Evolutionary conservation across 176 grass and related monocot species (phyloP).

Genomic region (Chloris gayana): DNA sequence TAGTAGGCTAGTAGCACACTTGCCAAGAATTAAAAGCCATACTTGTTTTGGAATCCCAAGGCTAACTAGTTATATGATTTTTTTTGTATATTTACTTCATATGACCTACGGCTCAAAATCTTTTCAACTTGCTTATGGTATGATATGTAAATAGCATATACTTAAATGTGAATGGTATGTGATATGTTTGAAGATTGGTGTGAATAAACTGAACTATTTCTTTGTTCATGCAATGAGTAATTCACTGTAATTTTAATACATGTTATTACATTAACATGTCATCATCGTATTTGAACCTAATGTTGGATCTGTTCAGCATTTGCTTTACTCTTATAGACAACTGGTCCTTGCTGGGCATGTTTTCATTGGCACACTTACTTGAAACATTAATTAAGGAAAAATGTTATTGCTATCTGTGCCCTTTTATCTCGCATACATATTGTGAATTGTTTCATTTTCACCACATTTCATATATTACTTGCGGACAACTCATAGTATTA

Average conservation of each 20-base stretch:
- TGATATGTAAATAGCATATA: neutral
- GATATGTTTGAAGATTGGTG: neutral
- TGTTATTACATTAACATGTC: neutral
- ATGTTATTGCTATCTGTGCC: neutral
- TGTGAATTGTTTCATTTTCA: neutral
- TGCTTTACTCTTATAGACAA: neutral
- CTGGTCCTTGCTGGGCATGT: neutral
- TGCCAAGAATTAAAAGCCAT: slow-evolving; percentile 10
- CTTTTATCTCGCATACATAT: neutral
- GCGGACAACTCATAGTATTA: slow-evolving; percentile 1
- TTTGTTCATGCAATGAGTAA: slow-evolving; percentile 22
- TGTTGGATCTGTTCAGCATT: neutral
- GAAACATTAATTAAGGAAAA: slow-evolving; percentile 11
- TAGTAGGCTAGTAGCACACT: slow-evolving; percentile 3
- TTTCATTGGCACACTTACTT: slow-evolving; percentile 1
- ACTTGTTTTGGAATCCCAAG: slow-evolving; percentile 1
- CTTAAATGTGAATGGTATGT: slow-evolving; percentile 15
- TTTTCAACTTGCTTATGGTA: neutral
- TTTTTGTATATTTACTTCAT: slow-evolving; percentile 19
- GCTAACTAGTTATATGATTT: slow-evolving; percentile 8
- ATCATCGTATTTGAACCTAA: neutral
- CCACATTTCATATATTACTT: slow-evolving; percentile 16
- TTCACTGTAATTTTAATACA: neutral
- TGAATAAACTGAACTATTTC: neutral
- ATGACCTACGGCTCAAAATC: neutral